These are phyloP conservation scores for Salicornia ramosissima DNA, from an alignment of 148 eudicot species.

Conservation along the genomic window DNA sequence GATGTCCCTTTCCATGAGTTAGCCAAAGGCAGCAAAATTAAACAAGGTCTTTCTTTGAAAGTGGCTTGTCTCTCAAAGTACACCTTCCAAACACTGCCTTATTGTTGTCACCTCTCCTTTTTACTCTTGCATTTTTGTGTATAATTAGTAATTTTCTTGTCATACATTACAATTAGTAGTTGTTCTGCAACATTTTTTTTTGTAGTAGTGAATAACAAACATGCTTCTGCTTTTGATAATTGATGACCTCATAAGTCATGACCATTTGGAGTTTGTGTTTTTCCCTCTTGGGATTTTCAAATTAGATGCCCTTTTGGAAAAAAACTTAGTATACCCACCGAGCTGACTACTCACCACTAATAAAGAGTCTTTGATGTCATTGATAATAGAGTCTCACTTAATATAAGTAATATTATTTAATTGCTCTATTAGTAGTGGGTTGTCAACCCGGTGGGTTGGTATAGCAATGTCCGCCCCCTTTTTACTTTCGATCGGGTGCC, in stretches of 20 bases:
- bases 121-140: not conserved
- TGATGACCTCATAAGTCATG: constrained; percentile 4
- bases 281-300: not conserved
- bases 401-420: too few species aligned
- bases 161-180: not conserved
- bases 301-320: too few species aligned
- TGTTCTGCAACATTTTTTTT: not conserved
- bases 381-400: too few species aligned
- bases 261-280: not conserved
- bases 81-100: constrained; percentile 4
- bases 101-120: not conserved
- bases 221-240: constrained; percentile 10
- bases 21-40: not conserved
- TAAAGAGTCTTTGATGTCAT: too few species aligned
- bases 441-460: too few species aligned
- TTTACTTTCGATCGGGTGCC: not conserved
- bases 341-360: too few species aligned
- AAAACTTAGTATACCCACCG: too few species aligned
- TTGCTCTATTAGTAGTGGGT: too few species aligned
- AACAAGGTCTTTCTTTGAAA: constrained; percentile 20
- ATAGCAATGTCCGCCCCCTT: not conserved
- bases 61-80: constrained; percentile 14
- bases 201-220: not conserved
- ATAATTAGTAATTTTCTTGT: not conserved
- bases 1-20: constrained; percentile 12